Conservation (phyloP, 106 monocot species). For the Gastrodia elata region DNA sequence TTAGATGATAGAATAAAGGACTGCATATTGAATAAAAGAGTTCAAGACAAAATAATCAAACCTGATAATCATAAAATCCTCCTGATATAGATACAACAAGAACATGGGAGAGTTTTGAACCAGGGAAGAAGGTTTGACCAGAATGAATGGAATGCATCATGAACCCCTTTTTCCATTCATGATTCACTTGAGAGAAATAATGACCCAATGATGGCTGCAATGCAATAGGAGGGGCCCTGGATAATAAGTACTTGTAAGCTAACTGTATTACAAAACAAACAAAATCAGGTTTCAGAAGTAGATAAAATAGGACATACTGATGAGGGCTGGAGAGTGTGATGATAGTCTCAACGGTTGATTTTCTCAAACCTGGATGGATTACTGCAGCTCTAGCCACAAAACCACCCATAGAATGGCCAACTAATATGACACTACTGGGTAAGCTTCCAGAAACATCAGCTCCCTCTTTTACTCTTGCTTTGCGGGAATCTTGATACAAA, state of each 20-base stretch:
- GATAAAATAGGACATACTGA: constrained; percentile 48
- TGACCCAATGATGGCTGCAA: constrained; percentile 93
- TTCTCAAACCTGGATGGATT: constrained; percentile 70
- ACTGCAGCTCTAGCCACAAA: constrained; percentile 93
- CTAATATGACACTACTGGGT: constrained; percentile 84
- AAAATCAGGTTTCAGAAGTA: constrained; percentile 2
- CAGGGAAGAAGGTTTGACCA: constrained; percentile 32
- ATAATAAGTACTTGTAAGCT: constrained; percentile 23
- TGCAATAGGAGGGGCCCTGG: constrained; percentile 91
- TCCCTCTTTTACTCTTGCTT: constrained; percentile 42
- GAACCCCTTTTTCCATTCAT: constrained; percentile 76
- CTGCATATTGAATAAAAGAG: neutral
- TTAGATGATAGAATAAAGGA: neutral
- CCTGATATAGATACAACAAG: constrained; percentile 86
- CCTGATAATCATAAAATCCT: constrained; percentile 90
- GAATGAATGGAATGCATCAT: constrained; percentile 20
- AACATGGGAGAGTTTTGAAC: constrained; percentile 61
- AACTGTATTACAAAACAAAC: constrained; percentile 6
- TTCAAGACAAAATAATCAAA: constrained; percentile 15
- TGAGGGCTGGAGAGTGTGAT: constrained; percentile 92
- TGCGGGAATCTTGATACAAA: constrained; percentile 60
- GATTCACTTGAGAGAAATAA: constrained; percentile 75
- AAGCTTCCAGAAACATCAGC: constrained; percentile 32
- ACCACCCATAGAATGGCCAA: constrained; percentile 99
- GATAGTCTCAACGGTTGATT: constrained; percentile 74